Evolutionary conservation across 305 asterid genomes (phyloP), one percentile per base, ranked within the genome.

Genomic region (Solanum aculeatissimum): DNA sequence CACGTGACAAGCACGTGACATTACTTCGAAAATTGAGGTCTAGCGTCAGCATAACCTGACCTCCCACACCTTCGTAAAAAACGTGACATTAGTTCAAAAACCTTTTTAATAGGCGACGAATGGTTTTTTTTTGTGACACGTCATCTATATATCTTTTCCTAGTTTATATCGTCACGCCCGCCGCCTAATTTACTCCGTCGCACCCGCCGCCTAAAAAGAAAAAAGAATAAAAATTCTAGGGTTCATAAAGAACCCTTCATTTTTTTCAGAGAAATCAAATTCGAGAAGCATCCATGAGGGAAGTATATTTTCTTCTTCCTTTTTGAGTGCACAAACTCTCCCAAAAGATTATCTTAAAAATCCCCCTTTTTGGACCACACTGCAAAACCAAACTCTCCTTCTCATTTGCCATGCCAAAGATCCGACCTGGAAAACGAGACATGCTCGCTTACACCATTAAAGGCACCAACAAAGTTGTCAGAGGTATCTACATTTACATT

Each of bases 381-480:
- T n/a, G 43, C 68, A 21, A 74, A 38, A 32, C 70, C 43, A 51
- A 7, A 40, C 38, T 14, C 82, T 35, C 32, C 57, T 35, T 60
- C 29, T 74, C 19, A 13, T 62, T 63, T 55, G 65, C 90, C 74
- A 94, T 94, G 97, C 92, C 93, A 84, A 93, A 91, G 86, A 87
- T 91, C 69, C 87, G 90, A 71, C 92, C 91, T 51, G 93, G 92
- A 38, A 90, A 85, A 87, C 88, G 93, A 53, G 93, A 88, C 69
- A 58, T 93, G 82, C 91, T 86, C 66, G 83, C 87, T 25, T 92
- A 89, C 92, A 90, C 91, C 82, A 91, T 94, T 63, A 87, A 83
- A 87, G 96, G 95, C 89, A 88, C 97, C 55, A 87, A 89, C 88
- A 91, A 93, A 84, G 82, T 86, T 35, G 96, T 94, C 27, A 84